These are phyloP conservation scores for Ogataea salicorniae DNA, from an alignment of 805 yeast species.

Conservation along the genomic window DNA sequence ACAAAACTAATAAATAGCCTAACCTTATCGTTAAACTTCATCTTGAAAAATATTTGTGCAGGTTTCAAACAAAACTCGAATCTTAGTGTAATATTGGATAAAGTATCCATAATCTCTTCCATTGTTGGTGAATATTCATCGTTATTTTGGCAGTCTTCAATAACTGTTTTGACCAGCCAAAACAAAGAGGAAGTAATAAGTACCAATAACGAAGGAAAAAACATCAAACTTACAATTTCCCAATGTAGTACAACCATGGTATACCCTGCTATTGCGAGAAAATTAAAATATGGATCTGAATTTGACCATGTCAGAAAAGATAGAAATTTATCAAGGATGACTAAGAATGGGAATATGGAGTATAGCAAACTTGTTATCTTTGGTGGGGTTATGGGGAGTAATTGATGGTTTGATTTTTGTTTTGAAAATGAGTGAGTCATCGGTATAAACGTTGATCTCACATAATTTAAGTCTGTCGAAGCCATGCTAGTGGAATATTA, in stretches of 20 bases:
- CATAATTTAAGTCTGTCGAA: neutral
- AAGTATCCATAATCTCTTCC: conserved; percentile 45
- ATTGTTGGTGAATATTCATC: conserved; percentile 38
- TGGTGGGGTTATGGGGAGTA: conserved; percentile 31
- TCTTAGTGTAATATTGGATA: conserved; percentile 41
- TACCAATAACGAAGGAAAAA: conserved; percentile 37
- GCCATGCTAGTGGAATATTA: neutral
- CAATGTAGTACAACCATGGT: conserved; percentile 40
- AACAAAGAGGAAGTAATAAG: conserved; percentile 35
- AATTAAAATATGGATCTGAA: conserved; percentile 42
- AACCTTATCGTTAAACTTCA: conserved; percentile 23
- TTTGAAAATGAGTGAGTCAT: conserved; percentile 14
- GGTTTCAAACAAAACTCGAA: conserved; percentile 39
- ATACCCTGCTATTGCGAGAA: conserved; percentile 35
- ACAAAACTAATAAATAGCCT: conserved; percentile 30
- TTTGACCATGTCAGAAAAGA: conserved; percentile 53
- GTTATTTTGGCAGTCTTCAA: conserved; percentile 31
- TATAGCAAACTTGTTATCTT: conserved; percentile 42
- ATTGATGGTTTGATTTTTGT: conserved; percentile 13
- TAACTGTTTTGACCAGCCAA: conserved; percentile 41
- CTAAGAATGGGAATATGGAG: conserved; percentile 42
- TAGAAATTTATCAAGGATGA: conserved; percentile 39
- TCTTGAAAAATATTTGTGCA: conserved; percentile 12
- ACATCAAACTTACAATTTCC: conserved; percentile 31
- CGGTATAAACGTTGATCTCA: conserved; percentile 20